Evolutionary conservation across 2,329 filamentous ascomycete genomes (phyloP).

Genomic region (Trichoderma koningiopsis): DNA sequence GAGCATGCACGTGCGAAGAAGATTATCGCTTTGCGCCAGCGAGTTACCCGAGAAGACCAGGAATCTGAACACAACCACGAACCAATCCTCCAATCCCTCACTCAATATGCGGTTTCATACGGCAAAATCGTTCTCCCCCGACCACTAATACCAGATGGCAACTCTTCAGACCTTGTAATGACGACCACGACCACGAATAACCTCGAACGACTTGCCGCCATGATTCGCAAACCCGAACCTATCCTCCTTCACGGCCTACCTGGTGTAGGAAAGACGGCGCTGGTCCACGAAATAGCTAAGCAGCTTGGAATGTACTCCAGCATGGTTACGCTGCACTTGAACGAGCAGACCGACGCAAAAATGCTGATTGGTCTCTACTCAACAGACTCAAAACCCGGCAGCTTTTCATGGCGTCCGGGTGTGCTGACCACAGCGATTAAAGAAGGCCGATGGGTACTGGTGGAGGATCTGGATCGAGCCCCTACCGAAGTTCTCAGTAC

Average conservation of each 20-base stretch:
- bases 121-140: constrained; percentile 68
- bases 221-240: constrained; percentile 69
- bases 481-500: constrained; percentile 94
- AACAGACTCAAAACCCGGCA: constrained; percentile 81
- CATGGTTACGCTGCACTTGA: constrained; percentile 93
- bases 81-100: constrained; percentile 49
- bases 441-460: constrained; percentile 94
- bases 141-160: constrained; percentile 52
- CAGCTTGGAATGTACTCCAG: constrained; percentile 75
- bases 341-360: constrained; percentile 98
- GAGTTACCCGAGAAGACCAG: constrained; percentile 35
- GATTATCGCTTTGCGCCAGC: constrained; percentile 46
- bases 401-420: constrained; percentile 89
- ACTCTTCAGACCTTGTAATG: constrained; percentile 59
- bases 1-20: constrained; percentile 57
- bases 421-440: constrained; percentile 90
- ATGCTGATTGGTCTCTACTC: constrained; percentile 94
- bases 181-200: constrained; percentile 76
- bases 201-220: constrained; percentile 66
- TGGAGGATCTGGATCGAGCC: constrained; percentile 94
- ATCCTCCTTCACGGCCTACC: constrained; percentile 80
- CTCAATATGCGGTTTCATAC: constrained; percentile 64
- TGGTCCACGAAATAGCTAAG: constrained; percentile 79
- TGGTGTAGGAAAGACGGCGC: constrained; percentile 86
- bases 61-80: constrained; percentile 24